Conservation (phyloP, 495 filamentous ascomycete genomes). For the Penicillium alfredii region DNA sequence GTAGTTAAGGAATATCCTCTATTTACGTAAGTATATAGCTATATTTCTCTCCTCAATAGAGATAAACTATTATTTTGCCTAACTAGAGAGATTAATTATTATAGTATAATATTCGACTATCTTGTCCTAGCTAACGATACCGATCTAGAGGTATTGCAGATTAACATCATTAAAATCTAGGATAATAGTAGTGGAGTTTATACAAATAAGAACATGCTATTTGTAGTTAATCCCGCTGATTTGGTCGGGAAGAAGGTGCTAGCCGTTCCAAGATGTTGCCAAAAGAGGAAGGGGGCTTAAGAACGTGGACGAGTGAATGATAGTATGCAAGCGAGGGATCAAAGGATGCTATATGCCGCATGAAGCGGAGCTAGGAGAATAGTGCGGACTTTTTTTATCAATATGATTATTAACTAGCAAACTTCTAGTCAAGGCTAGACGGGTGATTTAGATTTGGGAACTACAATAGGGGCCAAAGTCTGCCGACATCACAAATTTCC, state of each 20-base stretch:
- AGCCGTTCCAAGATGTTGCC: constrained; percentile 33
- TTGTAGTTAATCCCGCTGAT: constrained; percentile 23
- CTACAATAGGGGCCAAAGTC: too few relatives aligned
- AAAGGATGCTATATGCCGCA: too few relatives aligned
- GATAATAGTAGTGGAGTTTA: constrained; percentile 24
- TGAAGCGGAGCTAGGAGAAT: too few relatives aligned
- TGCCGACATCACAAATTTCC: too few relatives aligned
- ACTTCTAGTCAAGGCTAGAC: too few relatives aligned
- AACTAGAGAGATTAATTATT: constrained; percentile 33
- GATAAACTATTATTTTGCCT: too few relatives aligned
- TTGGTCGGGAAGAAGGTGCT: constrained; percentile 34
- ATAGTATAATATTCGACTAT: constrained; percentile 36
- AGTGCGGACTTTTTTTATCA: too few relatives aligned
- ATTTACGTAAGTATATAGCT: constrained; percentile 1
- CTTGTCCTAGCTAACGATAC: constrained; percentile 24
- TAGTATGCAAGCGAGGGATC: too few relatives aligned
- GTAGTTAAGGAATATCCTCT: constrained; percentile 15
- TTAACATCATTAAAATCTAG: constrained; percentile 28
- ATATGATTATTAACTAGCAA: too few relatives aligned
- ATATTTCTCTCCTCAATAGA: constrained; percentile 1
- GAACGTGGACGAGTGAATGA: constrained; percentile 25
- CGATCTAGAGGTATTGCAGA: constrained; percentile 29
- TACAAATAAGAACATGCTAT: constrained; percentile 23
- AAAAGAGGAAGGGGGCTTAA: constrained; percentile 31
- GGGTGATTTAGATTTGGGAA: too few relatives aligned